phyloP scores from a whole-genome alignment of 179 eudicot species.

The Camellia oleifera region DNA sequence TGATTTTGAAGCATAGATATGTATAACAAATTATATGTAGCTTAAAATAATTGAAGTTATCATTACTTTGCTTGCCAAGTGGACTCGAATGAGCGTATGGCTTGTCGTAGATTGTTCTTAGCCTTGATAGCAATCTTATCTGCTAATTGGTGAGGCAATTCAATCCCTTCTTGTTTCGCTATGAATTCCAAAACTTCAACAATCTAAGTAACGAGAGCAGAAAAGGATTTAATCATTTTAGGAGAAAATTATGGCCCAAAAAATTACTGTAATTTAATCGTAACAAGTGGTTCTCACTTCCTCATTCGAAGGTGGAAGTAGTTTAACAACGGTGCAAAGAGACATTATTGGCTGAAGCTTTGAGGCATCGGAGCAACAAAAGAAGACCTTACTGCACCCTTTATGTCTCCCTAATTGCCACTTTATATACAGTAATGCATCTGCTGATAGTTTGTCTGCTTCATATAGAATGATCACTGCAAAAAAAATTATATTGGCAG shows the following conservation, averaged over 20 bases:
- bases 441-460: slow-evolving; percentile 43
- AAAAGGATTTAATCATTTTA: background rate
- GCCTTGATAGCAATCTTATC: slow-evolving; percentile 33
- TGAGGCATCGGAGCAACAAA: slow-evolving; percentile 35
- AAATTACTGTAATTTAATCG: background rate
- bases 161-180: slow-evolving; percentile 35
- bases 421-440: slow-evolving; percentile 30
- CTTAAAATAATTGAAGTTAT: background rate
- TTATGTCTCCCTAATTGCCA: slow-evolving; percentile 36
- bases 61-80: slow-evolving; percentile 36
- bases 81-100: slow-evolving; percentile 50
- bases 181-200: slow-evolving; percentile 34
- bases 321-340: slow-evolving; percentile 29
- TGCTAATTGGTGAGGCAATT: slow-evolving; percentile 28
- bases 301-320: slow-evolving; percentile 34
- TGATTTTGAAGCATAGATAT: background rate
- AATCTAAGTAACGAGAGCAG: slow-evolving; percentile 20
- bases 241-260: background rate
- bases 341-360: slow-evolving; percentile 30
- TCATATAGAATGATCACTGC: slow-evolving; percentile 40
- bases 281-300: slow-evolving; percentile 25
- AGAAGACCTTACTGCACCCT: slow-evolving; percentile 33
- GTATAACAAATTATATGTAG: background rate
- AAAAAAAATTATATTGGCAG: background rate
- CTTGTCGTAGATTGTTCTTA: slow-evolving; percentile 45